A percentile compares a stretch with the other conserved stretches of the same genome.
phyloP scores from a whole-genome alignment of 2,329 filamentous ascomycete genomes.

The Alternaria sp. region DNA sequence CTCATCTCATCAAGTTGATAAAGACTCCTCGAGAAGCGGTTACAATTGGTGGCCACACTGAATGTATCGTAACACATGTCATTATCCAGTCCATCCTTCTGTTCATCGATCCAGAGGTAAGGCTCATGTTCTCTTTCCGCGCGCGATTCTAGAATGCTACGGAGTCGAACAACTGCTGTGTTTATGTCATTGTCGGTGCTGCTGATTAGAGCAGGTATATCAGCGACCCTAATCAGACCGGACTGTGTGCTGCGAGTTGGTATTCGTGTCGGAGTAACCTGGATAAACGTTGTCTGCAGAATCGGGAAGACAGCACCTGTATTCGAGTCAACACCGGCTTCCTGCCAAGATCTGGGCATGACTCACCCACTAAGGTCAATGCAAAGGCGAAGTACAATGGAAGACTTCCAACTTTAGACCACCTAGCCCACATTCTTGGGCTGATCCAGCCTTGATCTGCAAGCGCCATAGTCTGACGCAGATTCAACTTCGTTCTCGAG shows the following conservation, averaged over 20 bases:
- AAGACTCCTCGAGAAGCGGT: not conserved
- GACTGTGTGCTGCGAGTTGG: not conserved
- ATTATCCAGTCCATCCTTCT: not conserved
- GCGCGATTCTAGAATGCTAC: not conserved
- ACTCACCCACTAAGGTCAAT: not conserved
- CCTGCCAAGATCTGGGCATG: not conserved
- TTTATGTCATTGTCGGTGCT: not conserved
- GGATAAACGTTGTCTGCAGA: not conserved
- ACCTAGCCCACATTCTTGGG: not conserved
- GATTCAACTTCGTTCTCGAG: not conserved
- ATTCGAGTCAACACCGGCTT: not conserved
- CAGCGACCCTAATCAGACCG: not conserved
- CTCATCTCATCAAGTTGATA: not conserved
- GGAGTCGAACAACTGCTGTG: not conserved
- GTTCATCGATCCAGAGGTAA: not conserved
- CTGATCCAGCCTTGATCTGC: slow-evolving; percentile 1
- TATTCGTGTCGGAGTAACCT: not conserved
- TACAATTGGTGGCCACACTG: not conserved
- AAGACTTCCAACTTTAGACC: not conserved
- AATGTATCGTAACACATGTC: not conserved
- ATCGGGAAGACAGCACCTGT: not conserved
- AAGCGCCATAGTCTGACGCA: not conserved
- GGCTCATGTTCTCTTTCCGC: not conserved
- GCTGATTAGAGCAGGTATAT: not conserved
- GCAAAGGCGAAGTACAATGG: not conserved